Evolutionary conservation across 768 basidiomycete genomes (phyloP), one percentile per base, ranked within the genome.

Genomic region (Exidia glandulosa): DNA sequence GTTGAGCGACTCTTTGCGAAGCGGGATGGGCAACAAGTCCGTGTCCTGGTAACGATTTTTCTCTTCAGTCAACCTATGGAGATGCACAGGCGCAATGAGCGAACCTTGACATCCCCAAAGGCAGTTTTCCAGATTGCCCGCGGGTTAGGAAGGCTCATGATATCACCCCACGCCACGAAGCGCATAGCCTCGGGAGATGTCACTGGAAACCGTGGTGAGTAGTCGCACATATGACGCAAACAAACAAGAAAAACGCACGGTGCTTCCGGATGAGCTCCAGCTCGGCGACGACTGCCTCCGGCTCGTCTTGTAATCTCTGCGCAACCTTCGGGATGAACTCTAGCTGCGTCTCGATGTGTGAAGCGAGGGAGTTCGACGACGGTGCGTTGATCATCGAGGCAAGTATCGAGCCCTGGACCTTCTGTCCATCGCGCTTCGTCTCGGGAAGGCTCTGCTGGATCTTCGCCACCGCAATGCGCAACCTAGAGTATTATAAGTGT

Each of bases 151-250:
- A 98, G 69, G 34, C 72, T 71, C 33, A 95, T 66, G 47, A 99
- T 76, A 66, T 96, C 85, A 12, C 96, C 96, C n/a, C 86, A 82
- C 10, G 98, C 88, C 1, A 90, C 88, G 69, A 99, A 88, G 37
- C 96, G 85, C 25, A 94, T 77, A 45, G 86, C 89, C 23, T 84
- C 80, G 2, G 95, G 90, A 62, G 89, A 77, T 13, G 86, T 88
- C 63, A 96, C 93, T 98, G 65, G 6, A 2, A 31, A 9, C 10
- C 31, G 30, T 52, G 32, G n/a, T 29, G 32, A 5, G 32, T 16
- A 19, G 56, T 14, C 23, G 6, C 14, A 29, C 48, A 60, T 33
- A 60, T 37, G 37, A 56, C 12, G 34, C 16, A n/a, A 61, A 7
- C 61, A 62, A 57, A 16, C 36, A 37, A 10, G 2, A 37, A 3